Conservation (phyloP, 257 asterid genomes). For the Verbascum thapsus region DNA sequence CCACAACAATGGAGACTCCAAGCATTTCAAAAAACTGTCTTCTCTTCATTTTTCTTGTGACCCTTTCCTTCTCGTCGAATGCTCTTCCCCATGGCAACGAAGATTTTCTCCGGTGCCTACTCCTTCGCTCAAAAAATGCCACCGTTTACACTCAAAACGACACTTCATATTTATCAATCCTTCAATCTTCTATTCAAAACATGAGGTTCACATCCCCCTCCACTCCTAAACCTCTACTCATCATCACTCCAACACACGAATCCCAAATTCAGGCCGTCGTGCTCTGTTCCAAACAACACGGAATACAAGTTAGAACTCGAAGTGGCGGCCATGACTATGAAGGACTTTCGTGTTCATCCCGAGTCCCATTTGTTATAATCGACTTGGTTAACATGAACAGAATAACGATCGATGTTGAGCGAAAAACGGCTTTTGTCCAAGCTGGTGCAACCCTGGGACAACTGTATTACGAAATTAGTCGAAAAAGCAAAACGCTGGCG, state of each 20-base stretch:
- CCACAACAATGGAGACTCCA: too few relatives aligned
- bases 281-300: not conserved
- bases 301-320: not conserved
- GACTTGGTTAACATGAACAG: too few relatives aligned
- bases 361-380: too few relatives aligned
- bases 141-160: constrained; percentile 2
- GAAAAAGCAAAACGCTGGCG: too few relatives aligned
- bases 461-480: too few relatives aligned
- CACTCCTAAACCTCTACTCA: not conserved
- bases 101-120: not conserved
- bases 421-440: too few relatives aligned
- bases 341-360: too few relatives aligned
- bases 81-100: not conserved
- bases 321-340: too few relatives aligned
- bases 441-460: too few relatives aligned
- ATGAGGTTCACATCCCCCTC: not conserved
- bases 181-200: not conserved
- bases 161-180: not conserved
- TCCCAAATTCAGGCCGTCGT: not conserved
- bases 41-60: not conserved
- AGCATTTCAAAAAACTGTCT: too few relatives aligned
- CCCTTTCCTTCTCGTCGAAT: not conserved
- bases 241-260: not conserved
- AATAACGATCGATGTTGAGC: too few relatives aligned
- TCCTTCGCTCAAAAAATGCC: not conserved